phyloP scores from a whole-genome alignment of 306 rosid species.

The Fragaria nilgerrensis region DNA sequence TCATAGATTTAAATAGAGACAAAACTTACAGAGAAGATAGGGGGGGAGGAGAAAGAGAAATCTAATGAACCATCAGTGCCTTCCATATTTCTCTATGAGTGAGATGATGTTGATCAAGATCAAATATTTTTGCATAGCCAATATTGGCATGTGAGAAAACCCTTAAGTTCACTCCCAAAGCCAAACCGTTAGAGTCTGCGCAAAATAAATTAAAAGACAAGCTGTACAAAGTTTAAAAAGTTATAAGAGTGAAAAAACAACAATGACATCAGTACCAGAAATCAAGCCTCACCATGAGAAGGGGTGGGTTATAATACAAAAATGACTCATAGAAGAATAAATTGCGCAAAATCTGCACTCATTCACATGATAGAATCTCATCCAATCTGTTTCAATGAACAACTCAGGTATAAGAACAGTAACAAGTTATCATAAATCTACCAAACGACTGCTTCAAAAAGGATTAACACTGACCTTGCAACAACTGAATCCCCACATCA shows the following conservation, averaged over 20 bases:
- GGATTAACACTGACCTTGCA: too few species aligned
- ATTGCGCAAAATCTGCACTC: slow-evolving; percentile 86
- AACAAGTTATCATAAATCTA: slow-evolving; percentile 8
- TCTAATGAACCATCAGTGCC: slow-evolving; percentile 40
- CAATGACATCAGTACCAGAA: neutral
- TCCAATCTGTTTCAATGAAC: slow-evolving; percentile 50
- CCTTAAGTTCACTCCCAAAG: slow-evolving; percentile 94
- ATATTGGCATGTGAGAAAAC: slow-evolving; percentile 62
- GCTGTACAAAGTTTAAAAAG: neutral
- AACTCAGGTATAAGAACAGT: slow-evolving; percentile 26
- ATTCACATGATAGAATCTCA: slow-evolving; percentile 98
- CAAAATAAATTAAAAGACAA: neutral
- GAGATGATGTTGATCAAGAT: slow-evolving; percentile 83
- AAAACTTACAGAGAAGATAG: too few species aligned
- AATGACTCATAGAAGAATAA: slow-evolving; percentile 92
- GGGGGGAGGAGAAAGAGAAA: neutral
- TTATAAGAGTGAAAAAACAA: neutral
- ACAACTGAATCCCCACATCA: too few species aligned
- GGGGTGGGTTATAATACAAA: slow-evolving; percentile 96
- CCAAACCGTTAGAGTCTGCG: slow-evolving; percentile 93
- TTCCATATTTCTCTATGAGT: slow-evolving; percentile 89
- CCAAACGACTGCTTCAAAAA: too few species aligned
- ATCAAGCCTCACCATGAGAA: slow-evolving; percentile 68
- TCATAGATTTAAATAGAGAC: too few species aligned
- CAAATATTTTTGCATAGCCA: slow-evolving; percentile 80